A percentile compares a stretch with the other conserved stretches of the same genome.
These are phyloP conservation scores for Wallacemonas sp. DNA, from an alignment of 208 protist species.

Conservation along the genomic window DNA sequence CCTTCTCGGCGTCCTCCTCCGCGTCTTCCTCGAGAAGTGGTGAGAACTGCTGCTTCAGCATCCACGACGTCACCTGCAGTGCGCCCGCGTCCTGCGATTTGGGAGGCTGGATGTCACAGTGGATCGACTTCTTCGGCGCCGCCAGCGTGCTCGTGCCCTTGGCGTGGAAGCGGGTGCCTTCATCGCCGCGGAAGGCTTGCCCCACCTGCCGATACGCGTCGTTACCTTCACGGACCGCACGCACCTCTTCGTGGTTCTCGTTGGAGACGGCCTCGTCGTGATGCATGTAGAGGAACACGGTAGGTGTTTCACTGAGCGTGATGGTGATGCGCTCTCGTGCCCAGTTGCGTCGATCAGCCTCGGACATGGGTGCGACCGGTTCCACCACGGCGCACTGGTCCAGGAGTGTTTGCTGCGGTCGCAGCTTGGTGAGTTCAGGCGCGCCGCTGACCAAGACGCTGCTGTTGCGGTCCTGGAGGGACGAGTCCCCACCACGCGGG, in stretches of 20 bases:
- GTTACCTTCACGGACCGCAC: slow-evolving; percentile 52
- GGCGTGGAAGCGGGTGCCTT: slow-evolving; percentile 78
- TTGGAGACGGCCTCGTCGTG: slow-evolving; percentile 86
- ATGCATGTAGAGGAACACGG: slow-evolving; percentile 83
- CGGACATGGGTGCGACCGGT: slow-evolving; percentile 23
- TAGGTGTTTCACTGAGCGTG: slow-evolving; percentile 80
- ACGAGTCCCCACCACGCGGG: background rate
- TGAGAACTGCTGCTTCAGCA: slow-evolving; percentile 84
- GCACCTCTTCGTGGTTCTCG: slow-evolving; percentile 49
- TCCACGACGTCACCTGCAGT: slow-evolving; percentile 87
- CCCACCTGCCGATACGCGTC: slow-evolving; percentile 40
- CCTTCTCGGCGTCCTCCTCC: slow-evolving; percentile 45
- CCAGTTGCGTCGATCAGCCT: slow-evolving; percentile 59
- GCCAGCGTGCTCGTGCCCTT: slow-evolving; percentile 84
- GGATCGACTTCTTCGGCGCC: slow-evolving; percentile 76
- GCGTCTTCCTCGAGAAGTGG: slow-evolving; percentile 44
- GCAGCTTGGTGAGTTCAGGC: slow-evolving; percentile 2
- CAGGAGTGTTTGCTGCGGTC: slow-evolving; percentile 30
- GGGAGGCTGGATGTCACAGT: slow-evolving; percentile 84
- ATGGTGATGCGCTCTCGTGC: slow-evolving; percentile 59
- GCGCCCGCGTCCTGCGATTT: slow-evolving; percentile 46
- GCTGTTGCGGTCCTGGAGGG: background rate
- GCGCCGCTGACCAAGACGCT: background rate
- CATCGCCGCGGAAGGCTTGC: slow-evolving; percentile 64
- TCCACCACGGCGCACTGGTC: slow-evolving; percentile 26